These are phyloP conservation scores for Dendrobium chrysotoxum DNA, from an alignment of 106 monocot species.

Conservation along the genomic window DNA sequence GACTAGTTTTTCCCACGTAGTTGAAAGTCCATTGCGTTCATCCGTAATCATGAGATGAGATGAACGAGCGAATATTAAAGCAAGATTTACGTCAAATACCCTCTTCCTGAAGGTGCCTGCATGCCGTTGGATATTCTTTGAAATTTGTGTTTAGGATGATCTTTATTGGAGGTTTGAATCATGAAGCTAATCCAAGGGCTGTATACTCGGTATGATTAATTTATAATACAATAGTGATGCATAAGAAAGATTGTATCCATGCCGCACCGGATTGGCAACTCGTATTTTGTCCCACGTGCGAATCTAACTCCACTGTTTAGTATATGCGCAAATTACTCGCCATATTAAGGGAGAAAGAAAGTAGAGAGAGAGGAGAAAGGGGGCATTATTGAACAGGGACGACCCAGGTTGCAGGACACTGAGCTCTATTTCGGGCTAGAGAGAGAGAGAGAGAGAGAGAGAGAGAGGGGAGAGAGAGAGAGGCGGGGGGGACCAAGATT, in stretches of 20 bases:
- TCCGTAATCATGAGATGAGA: background rate
- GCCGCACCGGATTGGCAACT: background rate
- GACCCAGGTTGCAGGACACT: background rate
- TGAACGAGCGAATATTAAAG: background rate
- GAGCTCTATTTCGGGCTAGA: background rate
- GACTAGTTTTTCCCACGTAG: no score
- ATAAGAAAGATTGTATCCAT: background rate
- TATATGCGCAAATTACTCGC: slow-evolving; percentile 3
- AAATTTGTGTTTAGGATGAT: background rate
- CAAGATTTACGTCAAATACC: background rate
- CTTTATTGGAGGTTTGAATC: background rate
- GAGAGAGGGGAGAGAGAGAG: background rate
- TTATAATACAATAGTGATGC: background rate
- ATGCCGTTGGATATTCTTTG: background rate
- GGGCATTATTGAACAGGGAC: background rate
- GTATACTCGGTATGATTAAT: background rate
- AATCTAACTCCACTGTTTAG: background rate
- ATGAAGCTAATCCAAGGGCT: background rate
- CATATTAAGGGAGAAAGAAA: background rate
- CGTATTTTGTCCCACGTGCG: background rate
- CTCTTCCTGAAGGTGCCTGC: background rate
- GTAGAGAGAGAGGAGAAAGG: background rate
- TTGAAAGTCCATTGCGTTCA: background rate
- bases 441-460: background rate
- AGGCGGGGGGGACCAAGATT: background rate